Percentiles rank a stretch among this genome's conserved stretches.
Evolutionary conservation across 331 rosid genomes (phyloP).

Genomic region (Ulmus americana): DNA sequence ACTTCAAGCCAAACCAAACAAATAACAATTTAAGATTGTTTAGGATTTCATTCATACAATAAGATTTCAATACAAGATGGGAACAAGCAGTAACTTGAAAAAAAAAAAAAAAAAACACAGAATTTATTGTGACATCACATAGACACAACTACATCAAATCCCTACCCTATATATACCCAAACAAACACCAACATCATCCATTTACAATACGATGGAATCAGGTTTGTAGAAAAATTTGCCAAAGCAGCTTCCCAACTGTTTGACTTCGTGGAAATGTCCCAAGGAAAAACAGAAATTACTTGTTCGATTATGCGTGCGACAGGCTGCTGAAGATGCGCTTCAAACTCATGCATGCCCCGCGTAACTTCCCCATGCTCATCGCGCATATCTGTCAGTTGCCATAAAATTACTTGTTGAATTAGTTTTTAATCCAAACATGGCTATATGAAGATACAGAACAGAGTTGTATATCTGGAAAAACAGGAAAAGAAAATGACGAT

Average conservation of each 20-base stretch:
- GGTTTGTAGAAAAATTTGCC: slow-evolving; percentile 27
- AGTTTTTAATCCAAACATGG: no score
- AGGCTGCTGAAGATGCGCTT: slow-evolving; percentile 96
- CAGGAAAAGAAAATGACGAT: not conserved
- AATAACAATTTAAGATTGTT: not conserved
- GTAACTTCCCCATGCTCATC: slow-evolving; percentile 65
- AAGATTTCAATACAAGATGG: not conserved
- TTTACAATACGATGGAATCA: slow-evolving; percentile 34
- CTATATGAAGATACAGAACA: no score
- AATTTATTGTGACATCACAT: slow-evolving; percentile 20
- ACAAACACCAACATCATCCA: slow-evolving; percentile 23
- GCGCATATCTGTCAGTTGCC: slow-evolving; percentile 49
- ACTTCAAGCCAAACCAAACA: slow-evolving; percentile 24
- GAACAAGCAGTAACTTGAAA: not conserved
- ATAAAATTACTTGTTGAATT: not conserved
- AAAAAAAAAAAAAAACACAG: not conserved
- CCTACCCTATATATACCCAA: slow-evolving; percentile 28
- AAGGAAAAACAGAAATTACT: slow-evolving; percentile 3
- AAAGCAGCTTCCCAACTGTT: slow-evolving; percentile 13
- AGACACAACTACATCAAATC: slow-evolving; percentile 15
- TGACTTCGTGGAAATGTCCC: slow-evolving; percentile 18
- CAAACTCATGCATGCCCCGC: slow-evolving; percentile 69
- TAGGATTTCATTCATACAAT: not conserved
- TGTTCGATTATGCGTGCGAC: slow-evolving; percentile 41
- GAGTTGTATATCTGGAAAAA: no score